Base-by-base conservation (phyloP, 352 stramenopile genomes). In the Globisporangium abappressorium region DNA sequence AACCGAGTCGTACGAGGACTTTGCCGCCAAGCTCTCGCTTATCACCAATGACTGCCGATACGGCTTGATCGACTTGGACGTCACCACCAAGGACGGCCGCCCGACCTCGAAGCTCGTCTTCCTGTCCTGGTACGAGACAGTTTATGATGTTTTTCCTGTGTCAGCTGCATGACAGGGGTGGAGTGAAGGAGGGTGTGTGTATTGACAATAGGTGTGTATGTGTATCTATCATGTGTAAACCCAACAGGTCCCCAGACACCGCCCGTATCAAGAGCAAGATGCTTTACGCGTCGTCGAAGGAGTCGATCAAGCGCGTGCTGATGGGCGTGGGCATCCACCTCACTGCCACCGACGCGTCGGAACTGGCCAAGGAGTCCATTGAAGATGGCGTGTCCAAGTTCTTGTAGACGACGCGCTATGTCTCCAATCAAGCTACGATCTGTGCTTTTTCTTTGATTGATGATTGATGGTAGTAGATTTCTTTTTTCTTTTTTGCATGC, bases 251-350 rank as follows among this genome's bases (percentile, higher is more conserved):
- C 65, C 96, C 96, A 24, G 96, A 99, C 77, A 97, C 87, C 61
- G 89, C 92, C 3, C 81, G 77, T 18, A 88, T 98, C 62, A 97
- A 97, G 82, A 85, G 82, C 62, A 99, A 98, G 84, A 99, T 99
- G 96, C 69, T 98, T 43, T 99, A 98, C 85, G 87, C 89, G 63
- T 92, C 91, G 22, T 98, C 91, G 30, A 99, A 98, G 83, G 94
- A 98, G 77, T 82, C 91, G 55, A 89, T 98, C 74, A 98, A 98
- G 84, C 84, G 82, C 71, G 92, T 95, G 57, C 80, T 98, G n/a
- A 87, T 93, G 79, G 96, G 96, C 38, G 92, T 99, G 70, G 93
- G 92, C 60, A 98, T 98, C 72, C 91, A 98, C 78, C 88, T 99
- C 64, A 98, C 97, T 72, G 93, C 90, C 60, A 98, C 92, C 38